Evolutionary conservation across 495 filamentous ascomycete genomes (phyloP), one percentile per base, ranked within the genome.

Genomic region (Parathielavia appendiculata): DNA sequence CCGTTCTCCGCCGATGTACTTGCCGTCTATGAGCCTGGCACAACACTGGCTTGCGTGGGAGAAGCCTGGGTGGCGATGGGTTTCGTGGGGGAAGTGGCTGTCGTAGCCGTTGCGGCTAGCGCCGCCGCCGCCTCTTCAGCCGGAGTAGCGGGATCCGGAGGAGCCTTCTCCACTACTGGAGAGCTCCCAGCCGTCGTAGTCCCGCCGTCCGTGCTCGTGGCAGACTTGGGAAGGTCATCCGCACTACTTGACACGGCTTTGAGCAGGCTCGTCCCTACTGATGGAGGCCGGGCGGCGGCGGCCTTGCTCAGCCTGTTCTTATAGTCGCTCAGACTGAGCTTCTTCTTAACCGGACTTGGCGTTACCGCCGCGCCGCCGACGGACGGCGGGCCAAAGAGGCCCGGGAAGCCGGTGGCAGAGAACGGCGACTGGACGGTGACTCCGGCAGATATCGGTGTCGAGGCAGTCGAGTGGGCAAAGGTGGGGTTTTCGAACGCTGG

Each of bases 321-420:
- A 57, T 89, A 91, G 64, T 89, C 87, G 68, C 85, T 85, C n/a
- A 90, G 65, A 61, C 84, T 91, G 39, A 91, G 63, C 64, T 85
- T 86, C 74, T 89, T 91, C 72, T 83, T 83, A 39, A 81, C 71
- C 9, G 87, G 86, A 52, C 81, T 86, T 4, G 84, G 80, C 17
- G 75, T 75, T 14, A 78, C 76, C 1, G 71, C 68, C 11, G 71
- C 62, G 5, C 74, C 74, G 51, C 77, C 78, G 35, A 75, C 66
- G 6, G 74, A 65, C 1, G 77, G 65, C 43, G 75, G 68, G 13
- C 74, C 69, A 57, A 82, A 77, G 10, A 75, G 65, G 48, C 62
- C 73, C 40, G 75, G 68, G 45, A 72, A 45, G 35, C 39, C 60
- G 19, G 64, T 66, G 5, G 53, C 55, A 0, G 74, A 71, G 51